Percentiles rank a stretch among this genome's conserved stretches.
phyloP scores from a whole-genome alignment of 192 early-diverging fungal genomes.

The Coemansia sp. region DNA sequence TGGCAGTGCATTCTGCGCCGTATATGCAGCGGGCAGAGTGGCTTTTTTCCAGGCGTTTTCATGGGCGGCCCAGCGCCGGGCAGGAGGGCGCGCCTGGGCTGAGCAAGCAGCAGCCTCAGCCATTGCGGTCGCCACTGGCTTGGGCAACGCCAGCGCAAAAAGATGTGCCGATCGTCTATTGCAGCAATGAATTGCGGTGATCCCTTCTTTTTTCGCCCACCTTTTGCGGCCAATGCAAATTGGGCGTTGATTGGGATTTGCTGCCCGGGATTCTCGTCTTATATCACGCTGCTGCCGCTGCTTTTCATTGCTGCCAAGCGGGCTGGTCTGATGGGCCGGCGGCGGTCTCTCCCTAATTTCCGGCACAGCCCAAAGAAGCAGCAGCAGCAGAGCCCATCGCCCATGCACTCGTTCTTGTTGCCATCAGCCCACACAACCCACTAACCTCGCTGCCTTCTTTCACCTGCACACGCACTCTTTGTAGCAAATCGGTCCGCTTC shows the following conservation, averaged over 20 bases:
- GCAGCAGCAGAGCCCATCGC: too few species aligned
- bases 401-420: too few species aligned
- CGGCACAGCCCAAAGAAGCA: background rate
- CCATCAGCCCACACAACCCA: too few species aligned
- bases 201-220: constrained; percentile 1
- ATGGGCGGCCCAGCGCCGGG: background rate
- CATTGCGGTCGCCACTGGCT: background rate
- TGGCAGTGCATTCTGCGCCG: background rate
- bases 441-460: too few species aligned
- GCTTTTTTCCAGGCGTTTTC: constrained; percentile 10
- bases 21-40: background rate
- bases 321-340: background rate
- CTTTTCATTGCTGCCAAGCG: background rate
- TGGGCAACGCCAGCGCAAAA: constrained; percentile 10
- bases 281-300: background rate
- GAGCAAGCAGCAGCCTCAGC: background rate
- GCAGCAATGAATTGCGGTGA: constrained; percentile 27
- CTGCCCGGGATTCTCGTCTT: constrained; percentile 7
- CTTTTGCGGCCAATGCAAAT: background rate
- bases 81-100: background rate
- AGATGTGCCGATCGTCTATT: constrained; percentile 44
- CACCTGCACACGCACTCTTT: background rate
- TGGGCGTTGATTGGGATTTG: background rate
- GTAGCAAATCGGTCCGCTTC: constrained; percentile 40
- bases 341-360: constrained; percentile 6